phyloP scores from a whole-genome alignment of 305 asterid genomes.

The Fraxinus greggii region DNA sequence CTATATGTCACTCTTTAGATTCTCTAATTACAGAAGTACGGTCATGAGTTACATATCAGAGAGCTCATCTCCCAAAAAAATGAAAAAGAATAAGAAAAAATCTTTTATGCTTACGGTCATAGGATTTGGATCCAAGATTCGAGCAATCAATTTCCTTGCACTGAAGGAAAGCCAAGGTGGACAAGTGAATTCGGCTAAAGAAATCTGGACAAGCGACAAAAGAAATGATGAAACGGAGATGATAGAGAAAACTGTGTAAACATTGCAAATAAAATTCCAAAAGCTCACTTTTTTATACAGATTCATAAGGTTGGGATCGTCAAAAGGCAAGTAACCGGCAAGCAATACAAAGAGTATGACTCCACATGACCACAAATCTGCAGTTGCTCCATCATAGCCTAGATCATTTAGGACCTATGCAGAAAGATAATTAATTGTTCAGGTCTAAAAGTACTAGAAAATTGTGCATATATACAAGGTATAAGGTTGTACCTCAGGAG shows the following conservation, averaged over 20 bases:
- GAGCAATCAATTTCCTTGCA: slow-evolving; percentile 71
- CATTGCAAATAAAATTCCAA: neutral
- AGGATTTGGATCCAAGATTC: slow-evolving; percentile 87
- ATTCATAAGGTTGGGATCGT: slow-evolving; percentile 58
- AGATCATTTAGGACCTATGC: slow-evolving; percentile 69
- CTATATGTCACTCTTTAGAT: neutral
- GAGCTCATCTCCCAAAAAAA: neutral
- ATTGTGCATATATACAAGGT: neutral
- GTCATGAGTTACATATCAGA: neutral
- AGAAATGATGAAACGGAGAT: slow-evolving; percentile 15
- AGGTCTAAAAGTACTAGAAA: neutral
- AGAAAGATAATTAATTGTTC: slow-evolving; percentile 18
- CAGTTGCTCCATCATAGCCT: slow-evolving; percentile 86
- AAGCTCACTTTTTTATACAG: slow-evolving; percentile 69
- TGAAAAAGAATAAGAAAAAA: neutral
- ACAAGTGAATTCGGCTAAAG: slow-evolving; percentile 77
- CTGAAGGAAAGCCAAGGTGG: slow-evolving; percentile 95
- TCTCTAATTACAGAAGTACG: neutral
- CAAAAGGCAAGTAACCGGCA: slow-evolving; percentile 90
- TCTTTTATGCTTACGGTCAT: slow-evolving; percentile 50
- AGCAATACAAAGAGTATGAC: slow-evolving; percentile 84
- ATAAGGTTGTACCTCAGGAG: slow-evolving; percentile 62
- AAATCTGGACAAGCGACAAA: slow-evolving; percentile 51
- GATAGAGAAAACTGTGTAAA: slow-evolving; percentile 4
- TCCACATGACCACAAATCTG: slow-evolving; percentile 96